Evolutionary conservation across 805 yeast species (phyloP), one percentile per base, ranked within the genome.

Genomic region (Candida krabiensis): DNA sequence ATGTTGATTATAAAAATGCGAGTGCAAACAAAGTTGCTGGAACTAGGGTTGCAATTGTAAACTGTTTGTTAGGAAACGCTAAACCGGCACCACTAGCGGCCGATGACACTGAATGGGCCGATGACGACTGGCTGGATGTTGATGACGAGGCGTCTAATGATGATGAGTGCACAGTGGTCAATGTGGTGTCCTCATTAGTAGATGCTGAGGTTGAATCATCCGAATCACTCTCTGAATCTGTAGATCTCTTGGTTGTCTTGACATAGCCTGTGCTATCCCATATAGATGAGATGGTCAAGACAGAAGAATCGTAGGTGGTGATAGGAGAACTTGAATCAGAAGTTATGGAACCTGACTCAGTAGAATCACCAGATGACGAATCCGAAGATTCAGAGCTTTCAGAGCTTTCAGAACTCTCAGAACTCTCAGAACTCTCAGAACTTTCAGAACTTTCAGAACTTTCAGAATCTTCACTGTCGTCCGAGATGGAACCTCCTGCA

Each of bases 401-500:
- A n/a, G n/a, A n/a, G n/a, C n/a, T n/a, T n/a, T n/a, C n/a, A n/a
- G n/a, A n/a, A n/a, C n/a, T n/a, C n/a, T n/a, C n/a, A n/a, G n/a
- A n/a, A n/a, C n/a, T n/a, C n/a, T n/a, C n/a, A n/a, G n/a, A n/a
- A n/a, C n/a, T n/a, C n/a, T n/a, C n/a, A n/a, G n/a, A n/a, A n/a
- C n/a, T n/a, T n/a, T n/a, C n/a, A n/a, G n/a, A n/a, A n/a, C n/a
- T n/a, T n/a, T n/a, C n/a, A n/a, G n/a, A n/a, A n/a, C n/a, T n/a
- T n/a, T n/a, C n/a, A n/a, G n/a, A n/a, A 4, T 32, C 38, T 25
- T 28, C 30, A 15, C 22, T 30, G 4, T 28, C 39, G 25, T 30
- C 32, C 7, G 17, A 19, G 16, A 24, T 24, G 7, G 30, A 9
- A 13, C 32, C 62, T 33, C 67, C 70, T 23, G 48, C 43, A 17